Percentiles rank a stretch among this genome's conserved stretches.
Evolutionary conservation across 2,329 filamentous ascomycete genomes (phyloP).

Genomic region (Xylaria sp.): DNA sequence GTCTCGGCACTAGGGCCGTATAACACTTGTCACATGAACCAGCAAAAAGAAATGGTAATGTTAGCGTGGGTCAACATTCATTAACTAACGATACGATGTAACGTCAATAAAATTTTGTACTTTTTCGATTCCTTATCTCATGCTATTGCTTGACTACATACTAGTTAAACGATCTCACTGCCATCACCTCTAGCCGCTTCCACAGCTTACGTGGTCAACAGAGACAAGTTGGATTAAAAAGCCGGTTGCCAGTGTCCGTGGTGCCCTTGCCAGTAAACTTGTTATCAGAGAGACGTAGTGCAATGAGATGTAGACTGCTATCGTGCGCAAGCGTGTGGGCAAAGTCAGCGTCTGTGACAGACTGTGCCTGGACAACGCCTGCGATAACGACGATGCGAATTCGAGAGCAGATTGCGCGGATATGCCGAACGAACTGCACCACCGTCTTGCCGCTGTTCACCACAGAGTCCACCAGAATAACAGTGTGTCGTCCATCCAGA

Average conservation of each 20-base stretch:
- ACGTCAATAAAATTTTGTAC: no score
- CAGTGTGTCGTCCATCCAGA: slow-evolving; percentile 52
- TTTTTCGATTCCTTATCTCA: no score
- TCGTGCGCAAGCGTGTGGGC: slow-evolving; percentile 13
- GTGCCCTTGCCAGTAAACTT: slow-evolving; percentile 63
- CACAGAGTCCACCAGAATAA: slow-evolving; percentile 70
- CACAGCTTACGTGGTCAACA: background rate
- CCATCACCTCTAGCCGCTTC: background rate
- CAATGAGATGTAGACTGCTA: slow-evolving; percentile 57
- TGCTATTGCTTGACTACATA: no score
- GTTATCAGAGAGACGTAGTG: slow-evolving; percentile 67
- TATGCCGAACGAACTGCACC: slow-evolving; percentile 58
- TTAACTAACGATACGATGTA: no score
- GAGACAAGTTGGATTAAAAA: slow-evolving; percentile 64
- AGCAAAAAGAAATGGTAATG: no score
- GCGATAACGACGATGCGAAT: slow-evolving; percentile 47
- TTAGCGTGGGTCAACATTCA: no score
- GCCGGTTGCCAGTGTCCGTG: slow-evolving; percentile 69
- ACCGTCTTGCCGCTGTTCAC: slow-evolving; percentile 67
- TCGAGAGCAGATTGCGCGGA: slow-evolving; percentile 54
- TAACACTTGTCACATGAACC: no score
- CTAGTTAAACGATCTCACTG: no score
- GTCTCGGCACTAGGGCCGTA: no score
- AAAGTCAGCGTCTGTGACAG: slow-evolving; percentile 37
- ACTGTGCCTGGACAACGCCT: slow-evolving; percentile 62